phyloP scores from a whole-genome alignment of 202 grass and related monocot species.

The Cymbopogon flexuosus region DNA sequence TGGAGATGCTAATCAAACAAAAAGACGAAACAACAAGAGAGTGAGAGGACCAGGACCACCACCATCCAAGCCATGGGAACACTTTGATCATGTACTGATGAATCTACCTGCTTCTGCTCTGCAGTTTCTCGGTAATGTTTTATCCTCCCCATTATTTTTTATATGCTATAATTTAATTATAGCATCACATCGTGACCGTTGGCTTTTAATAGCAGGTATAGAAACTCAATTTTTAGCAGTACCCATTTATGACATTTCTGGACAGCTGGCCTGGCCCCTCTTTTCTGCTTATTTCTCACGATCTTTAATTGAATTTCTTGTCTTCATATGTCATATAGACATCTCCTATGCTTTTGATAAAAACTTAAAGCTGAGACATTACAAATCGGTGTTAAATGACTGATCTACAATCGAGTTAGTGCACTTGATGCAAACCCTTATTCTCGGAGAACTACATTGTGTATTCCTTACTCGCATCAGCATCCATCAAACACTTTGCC shows the following conservation, averaged over 20 bases:
- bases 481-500: background rate
- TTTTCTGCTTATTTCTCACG: background rate
- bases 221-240: background rate
- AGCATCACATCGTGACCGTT: background rate
- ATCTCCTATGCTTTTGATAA: background rate
- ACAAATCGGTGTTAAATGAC: background rate
- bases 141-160: slow-evolving; percentile 7
- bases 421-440: background rate
- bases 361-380: background rate
- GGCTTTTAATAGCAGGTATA: background rate
- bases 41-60: slow-evolving; percentile 48
- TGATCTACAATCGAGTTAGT: background rate
- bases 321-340: background rate
- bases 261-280: background rate
- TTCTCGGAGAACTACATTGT: background rate
- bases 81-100: slow-evolving; percentile 89
- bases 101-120: slow-evolving; percentile 93
- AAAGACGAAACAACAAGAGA: slow-evolving; percentile 71
- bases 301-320: background rate
- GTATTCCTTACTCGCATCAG: background rate
- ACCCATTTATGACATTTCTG: background rate
- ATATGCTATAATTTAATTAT: background rate
- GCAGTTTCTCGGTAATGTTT: slow-evolving; percentile 62
- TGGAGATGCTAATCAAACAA: slow-evolving; percentile 47
- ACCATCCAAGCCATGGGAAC: slow-evolving; percentile 55